Conservation (phyloP, 2,329 filamentous ascomycete species). For the Aureobasidium leucospermi region DNA sequence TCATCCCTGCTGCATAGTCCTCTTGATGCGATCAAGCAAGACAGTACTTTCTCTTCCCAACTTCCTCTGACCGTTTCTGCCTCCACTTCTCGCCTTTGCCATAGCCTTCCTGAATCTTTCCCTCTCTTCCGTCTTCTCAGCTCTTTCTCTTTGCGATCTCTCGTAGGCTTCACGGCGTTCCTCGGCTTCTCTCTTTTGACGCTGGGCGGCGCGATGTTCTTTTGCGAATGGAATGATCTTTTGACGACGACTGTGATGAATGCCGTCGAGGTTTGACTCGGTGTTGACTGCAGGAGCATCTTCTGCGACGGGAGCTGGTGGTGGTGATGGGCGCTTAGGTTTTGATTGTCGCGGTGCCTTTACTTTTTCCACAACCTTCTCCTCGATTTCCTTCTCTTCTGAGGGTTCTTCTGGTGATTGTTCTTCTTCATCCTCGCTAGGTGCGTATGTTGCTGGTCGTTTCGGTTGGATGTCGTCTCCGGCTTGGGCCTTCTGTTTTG, state of each 20-base stretch:
- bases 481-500: conserved; percentile 66
- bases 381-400: background rate
- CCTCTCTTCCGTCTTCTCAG: conserved; percentile 50
- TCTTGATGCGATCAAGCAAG: conserved; percentile 70
- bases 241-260: conserved; percentile 29
- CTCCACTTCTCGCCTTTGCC: conserved; percentile 53
- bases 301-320: background rate
- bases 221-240: conserved; percentile 39
- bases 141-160: conserved; percentile 55
- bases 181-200: conserved; percentile 57
- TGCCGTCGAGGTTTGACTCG: conserved; percentile 10
- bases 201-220: conserved; percentile 40
- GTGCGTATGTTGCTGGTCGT: conserved; percentile 24
- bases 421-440: conserved; percentile 18
- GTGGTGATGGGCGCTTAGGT: background rate
- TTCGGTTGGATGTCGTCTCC: conserved; percentile 21
- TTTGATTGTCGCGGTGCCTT: background rate
- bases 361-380: background rate
- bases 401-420: background rate
- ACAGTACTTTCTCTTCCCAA: conserved; percentile 73
- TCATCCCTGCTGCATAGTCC: conserved; percentile 44
- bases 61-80: conserved; percentile 66
- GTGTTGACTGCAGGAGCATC: background rate
- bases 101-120: conserved; percentile 64
- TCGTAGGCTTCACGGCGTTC: conserved; percentile 52